Conservation (phyloP, 1,284 basidiomycete genomes). For the Heliocybe sulcata region DNA sequence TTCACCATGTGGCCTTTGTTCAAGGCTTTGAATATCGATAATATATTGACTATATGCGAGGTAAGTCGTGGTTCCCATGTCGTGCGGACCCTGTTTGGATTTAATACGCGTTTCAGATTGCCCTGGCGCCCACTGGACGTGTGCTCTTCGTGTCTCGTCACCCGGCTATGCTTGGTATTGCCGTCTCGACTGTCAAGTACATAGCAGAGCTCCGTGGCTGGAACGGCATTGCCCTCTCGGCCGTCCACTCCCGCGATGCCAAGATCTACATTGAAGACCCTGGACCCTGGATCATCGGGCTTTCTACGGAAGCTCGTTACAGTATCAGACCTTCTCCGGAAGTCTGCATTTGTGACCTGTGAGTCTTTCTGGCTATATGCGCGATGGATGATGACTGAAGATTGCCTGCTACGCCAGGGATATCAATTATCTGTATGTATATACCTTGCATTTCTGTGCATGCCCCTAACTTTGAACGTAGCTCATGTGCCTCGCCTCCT, state of each 20-base stretch:
- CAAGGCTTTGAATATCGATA: slow-evolving; percentile 90
- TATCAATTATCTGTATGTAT: slow-evolving; percentile 74
- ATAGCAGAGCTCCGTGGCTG: slow-evolving; percentile 92
- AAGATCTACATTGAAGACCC: slow-evolving; percentile 86
- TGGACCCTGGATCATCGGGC: slow-evolving; percentile 90
- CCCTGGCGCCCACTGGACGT: slow-evolving; percentile 87
- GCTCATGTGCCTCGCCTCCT: slow-evolving; percentile 75
- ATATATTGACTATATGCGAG: slow-evolving; percentile 91
- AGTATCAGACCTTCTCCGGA: slow-evolving; percentile 70
- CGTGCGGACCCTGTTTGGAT: background rate
- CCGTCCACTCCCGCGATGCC: slow-evolving; percentile 86
- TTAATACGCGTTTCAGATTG: slow-evolving; percentile 47
- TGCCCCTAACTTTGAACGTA: slow-evolving; percentile 16
- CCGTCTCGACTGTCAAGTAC: slow-evolving; percentile 86
- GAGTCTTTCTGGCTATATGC: slow-evolving; percentile 21
- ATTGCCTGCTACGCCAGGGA: slow-evolving; percentile 43
- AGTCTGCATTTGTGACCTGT: slow-evolving; percentile 89
- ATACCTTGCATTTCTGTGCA: background rate
- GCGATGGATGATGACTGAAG: background rate
- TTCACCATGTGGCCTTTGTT: slow-evolving; percentile 98
- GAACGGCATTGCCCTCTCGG: slow-evolving; percentile 82
- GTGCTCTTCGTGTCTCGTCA: slow-evolving; percentile 88
- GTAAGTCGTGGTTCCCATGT: slow-evolving; percentile 28
- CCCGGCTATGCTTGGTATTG: slow-evolving; percentile 87
- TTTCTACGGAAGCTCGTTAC: slow-evolving; percentile 83